Evolutionary conservation across 176 grass and related monocot species (phyloP).

Genomic region (Oryza coarctata): DNA sequence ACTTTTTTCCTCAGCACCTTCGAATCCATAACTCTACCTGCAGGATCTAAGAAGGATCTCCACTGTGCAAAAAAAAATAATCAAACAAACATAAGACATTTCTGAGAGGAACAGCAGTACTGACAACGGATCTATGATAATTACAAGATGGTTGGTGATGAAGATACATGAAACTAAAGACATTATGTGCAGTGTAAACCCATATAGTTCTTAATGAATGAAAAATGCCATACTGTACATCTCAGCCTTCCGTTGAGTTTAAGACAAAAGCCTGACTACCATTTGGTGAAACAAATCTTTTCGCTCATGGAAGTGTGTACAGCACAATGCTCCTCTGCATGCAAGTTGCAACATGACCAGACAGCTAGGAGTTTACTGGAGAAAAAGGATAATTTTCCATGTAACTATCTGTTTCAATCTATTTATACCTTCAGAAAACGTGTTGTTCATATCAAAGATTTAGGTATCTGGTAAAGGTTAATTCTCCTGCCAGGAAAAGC

Average conservation of each 20-base stretch:
- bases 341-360: neutral
- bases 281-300: constrained; percentile 19
- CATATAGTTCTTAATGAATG: neutral
- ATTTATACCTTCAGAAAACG: neutral
- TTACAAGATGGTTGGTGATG: neutral
- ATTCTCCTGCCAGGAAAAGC: constrained; percentile 3
- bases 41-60: constrained; percentile 81
- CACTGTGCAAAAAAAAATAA: constrained; percentile 65
- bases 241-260: neutral
- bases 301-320: neutral
- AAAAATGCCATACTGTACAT: neutral
- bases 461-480: constrained; percentile 4
- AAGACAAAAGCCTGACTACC: neutral
- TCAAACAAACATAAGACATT: constrained; percentile 13
- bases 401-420: neutral
- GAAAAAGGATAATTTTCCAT: neutral
- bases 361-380: constrained; percentile 4
- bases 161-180: constrained; percentile 21
- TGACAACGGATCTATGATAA: constrained; percentile 10
- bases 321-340: neutral
- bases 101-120: constrained; percentile 19
- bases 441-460: neutral
- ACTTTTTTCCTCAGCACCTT: constrained; percentile 86
- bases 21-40: constrained; percentile 88
- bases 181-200: neutral